These are phyloP conservation scores for Vaccinium vitisidaea DNA, from an alignment of 148 eudicot species.

Conservation along the genomic window DNA sequence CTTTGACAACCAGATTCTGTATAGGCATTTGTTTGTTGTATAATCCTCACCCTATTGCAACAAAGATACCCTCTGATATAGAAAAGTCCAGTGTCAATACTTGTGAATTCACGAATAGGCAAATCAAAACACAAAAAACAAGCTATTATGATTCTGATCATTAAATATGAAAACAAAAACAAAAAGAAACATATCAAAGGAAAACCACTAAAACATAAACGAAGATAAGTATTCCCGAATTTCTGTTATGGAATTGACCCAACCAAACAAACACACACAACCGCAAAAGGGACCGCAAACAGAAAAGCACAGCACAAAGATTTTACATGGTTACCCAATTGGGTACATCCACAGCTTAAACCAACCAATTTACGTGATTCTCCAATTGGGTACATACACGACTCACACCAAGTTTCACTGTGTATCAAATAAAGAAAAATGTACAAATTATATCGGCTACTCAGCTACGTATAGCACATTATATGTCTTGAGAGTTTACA, in stretches of 20 bases:
- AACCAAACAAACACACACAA: background rate
- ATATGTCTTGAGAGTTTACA: background rate
- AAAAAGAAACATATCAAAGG: background rate
- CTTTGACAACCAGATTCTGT: background rate
- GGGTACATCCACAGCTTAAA: background rate
- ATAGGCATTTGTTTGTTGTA: background rate
- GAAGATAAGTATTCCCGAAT: background rate
- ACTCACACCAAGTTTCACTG: background rate
- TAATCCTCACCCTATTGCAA: background rate
- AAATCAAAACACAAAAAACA: background rate
- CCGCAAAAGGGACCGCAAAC: background rate
- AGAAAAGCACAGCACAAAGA: background rate
- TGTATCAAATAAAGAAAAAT: background rate
- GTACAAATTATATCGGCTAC: background rate
- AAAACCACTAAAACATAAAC: background rate
- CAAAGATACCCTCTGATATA: background rate
- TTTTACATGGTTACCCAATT: background rate
- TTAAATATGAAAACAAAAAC: background rate
- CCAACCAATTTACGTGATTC: background rate
- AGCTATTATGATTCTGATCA: background rate
- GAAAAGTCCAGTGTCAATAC: background rate
- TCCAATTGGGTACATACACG: background rate
- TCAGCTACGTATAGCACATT: background rate
- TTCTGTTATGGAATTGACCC: background rate
- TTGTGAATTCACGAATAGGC: background rate